phyloP scores from a whole-genome alignment of 352 stramenopile genomes.

The Thalassiosira allenii region DNA sequence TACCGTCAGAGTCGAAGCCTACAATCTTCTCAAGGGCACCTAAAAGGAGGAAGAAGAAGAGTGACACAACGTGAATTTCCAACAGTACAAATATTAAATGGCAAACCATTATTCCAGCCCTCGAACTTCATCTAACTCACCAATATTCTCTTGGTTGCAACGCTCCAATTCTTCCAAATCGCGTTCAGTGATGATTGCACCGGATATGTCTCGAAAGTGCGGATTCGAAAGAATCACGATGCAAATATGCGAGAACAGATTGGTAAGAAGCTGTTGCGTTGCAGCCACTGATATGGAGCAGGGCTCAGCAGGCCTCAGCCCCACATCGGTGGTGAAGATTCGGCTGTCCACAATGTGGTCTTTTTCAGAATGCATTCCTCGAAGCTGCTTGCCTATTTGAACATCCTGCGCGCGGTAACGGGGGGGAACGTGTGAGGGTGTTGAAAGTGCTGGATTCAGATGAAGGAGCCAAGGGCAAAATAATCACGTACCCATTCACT shows the following conservation, averaged over 20 bases:
- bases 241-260: constrained; percentile 83
- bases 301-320: constrained; percentile 83
- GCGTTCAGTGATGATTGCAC: constrained; percentile 71
- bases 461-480: neutral
- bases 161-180: constrained; percentile 81
- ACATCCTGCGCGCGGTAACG: constrained; percentile 19
- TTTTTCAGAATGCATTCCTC: constrained; percentile 63
- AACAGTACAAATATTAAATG: neutral
- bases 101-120: constrained; percentile 50
- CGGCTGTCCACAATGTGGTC: constrained; percentile 64
- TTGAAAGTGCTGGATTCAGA: neutral
- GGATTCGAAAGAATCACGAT: constrained; percentile 77
- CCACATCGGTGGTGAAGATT: constrained; percentile 84
- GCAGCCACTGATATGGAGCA: constrained; percentile 81
- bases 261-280: constrained; percentile 86
- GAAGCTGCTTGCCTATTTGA: constrained; percentile 72
- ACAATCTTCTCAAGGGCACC: constrained; percentile 73
- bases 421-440: neutral
- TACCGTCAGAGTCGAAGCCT: constrained; percentile 63
- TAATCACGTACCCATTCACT: constrained; percentile 68
- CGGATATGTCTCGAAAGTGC: constrained; percentile 61
- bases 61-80: neutral
- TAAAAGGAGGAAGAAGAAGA: neutral
- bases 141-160: constrained; percentile 84
- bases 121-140: too few relatives aligned